Conservation (phyloP, 768 basidiomycete genomes). For the Lactarius psammicola region DNA sequence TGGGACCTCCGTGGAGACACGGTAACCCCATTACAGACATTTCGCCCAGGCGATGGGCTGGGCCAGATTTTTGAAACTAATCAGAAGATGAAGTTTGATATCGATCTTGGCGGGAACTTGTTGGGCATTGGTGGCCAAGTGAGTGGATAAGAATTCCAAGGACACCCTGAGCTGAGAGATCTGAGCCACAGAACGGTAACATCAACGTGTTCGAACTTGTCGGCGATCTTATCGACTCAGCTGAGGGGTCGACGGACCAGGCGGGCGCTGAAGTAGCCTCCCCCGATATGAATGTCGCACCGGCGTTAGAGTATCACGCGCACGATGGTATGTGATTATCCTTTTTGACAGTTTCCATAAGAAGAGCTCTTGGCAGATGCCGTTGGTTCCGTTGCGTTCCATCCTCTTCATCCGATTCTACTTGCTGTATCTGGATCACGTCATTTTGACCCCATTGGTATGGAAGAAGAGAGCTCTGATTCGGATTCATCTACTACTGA, state of each 20-base stretch:
- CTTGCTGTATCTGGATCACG: constrained; percentile 76
- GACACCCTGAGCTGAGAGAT: constrained; percentile 2
- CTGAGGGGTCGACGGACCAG: too few species aligned
- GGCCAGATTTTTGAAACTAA: constrained; percentile 55
- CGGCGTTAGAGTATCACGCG: constrained; percentile 46
- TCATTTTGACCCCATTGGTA: constrained; percentile 47
- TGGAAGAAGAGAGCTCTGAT: constrained; percentile 3
- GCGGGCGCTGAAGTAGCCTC: constrained; percentile 9
- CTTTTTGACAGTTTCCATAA: background rate
- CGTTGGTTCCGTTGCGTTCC: constrained; percentile 69
- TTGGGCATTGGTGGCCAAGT: constrained; percentile 71
- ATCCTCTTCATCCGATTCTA: constrained; percentile 58
- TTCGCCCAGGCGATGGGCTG: constrained; percentile 22
- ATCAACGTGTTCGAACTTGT: constrained; percentile 59
- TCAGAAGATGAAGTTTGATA: constrained; percentile 75
- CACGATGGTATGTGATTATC: constrained; percentile 50
- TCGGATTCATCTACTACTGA: background rate
- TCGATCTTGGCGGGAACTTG: constrained; percentile 65
- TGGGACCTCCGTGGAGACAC: constrained; percentile 77
- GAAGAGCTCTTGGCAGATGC: constrained; percentile 49
- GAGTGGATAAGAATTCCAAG: constrained; percentile 29
- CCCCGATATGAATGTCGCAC: constrained; percentile 18
- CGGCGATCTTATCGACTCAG: constrained; percentile 3
- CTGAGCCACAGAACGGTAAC: constrained; percentile 48
- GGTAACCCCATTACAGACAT: constrained; percentile 43